phyloP scores from a whole-genome alignment of 345 rosid genomes.

The Sapria himalayana region DNA sequence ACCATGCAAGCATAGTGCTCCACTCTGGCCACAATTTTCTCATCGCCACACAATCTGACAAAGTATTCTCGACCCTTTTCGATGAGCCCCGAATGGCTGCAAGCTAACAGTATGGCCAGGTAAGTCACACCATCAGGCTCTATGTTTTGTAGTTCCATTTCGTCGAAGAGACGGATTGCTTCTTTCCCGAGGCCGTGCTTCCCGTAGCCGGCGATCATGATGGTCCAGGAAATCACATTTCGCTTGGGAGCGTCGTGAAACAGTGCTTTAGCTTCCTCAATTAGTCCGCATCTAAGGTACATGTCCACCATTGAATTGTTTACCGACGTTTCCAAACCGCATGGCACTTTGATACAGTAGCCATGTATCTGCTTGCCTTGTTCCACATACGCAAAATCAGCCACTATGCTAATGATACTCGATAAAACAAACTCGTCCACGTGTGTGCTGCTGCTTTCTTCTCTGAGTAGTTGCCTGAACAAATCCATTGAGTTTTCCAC shows the following conservation, averaged over 20 bases:
- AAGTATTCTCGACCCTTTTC: conserved; percentile 45
- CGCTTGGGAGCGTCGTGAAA: conserved; percentile 33
- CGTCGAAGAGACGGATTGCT: conserved; percentile 29
- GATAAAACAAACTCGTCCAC: conserved; percentile 54
- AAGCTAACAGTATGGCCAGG: conserved; percentile 60
- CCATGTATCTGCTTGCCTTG: conserved; percentile 86
- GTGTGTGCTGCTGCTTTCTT: conserved; percentile 11
- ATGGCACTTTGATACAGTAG: conserved; percentile 33
- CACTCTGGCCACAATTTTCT: conserved; percentile 23
- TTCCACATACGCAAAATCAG: conserved; percentile 63
- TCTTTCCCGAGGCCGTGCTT: conserved; percentile 65
- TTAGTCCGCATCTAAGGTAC: conserved; percentile 74
- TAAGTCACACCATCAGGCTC: conserved; percentile 69
- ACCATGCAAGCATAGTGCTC: conserved; percentile 81
- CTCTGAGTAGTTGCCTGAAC: conserved; percentile 39
- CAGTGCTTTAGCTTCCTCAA: conserved; percentile 42
- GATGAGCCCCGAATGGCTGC: conserved; percentile 71
- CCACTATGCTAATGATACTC: conserved; percentile 50
- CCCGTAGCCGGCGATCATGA: conserved; percentile 75
- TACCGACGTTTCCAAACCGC: conserved; percentile 46
- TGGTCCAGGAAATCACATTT: conserved; percentile 80
- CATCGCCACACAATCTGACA: conserved; percentile 22
- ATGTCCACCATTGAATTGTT: conserved; percentile 53
- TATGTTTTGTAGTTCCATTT: conserved; percentile 26
- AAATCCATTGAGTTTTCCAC: conserved; percentile 42